These are phyloP conservation scores for Ceraceosorus bombacis DNA, from an alignment of 1,284 basidiomycete species.

Conservation along the genomic window DNA sequence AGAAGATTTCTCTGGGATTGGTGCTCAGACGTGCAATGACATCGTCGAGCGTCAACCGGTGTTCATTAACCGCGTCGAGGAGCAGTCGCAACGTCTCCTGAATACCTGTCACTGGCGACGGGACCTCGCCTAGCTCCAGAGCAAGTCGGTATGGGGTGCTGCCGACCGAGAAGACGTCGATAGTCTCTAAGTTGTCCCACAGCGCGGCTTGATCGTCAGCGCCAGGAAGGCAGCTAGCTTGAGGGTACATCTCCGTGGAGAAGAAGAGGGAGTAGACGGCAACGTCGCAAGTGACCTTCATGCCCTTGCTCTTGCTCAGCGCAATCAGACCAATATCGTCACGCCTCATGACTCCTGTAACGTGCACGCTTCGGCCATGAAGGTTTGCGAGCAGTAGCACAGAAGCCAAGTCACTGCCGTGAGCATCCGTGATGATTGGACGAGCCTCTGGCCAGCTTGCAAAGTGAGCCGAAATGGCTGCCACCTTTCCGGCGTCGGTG, in stretches of 20 bases:
- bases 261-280: constrained; percentile 90
- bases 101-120: constrained; percentile 69
- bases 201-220: constrained; percentile 71
- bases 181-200: constrained; percentile 75
- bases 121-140: constrained; percentile 60
- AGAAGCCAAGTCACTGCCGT: constrained; percentile 84
- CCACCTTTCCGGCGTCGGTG: constrained; percentile 31
- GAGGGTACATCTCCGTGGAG: constrained; percentile 58
- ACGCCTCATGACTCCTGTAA: constrained; percentile 80
- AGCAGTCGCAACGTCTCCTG: constrained; percentile 82
- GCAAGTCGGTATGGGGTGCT: constrained; percentile 72
- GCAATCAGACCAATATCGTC: constrained; percentile 87
- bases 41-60: constrained; percentile 73
- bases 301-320: constrained; percentile 84
- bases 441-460: constrained; percentile 84
- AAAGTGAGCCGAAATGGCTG: constrained; percentile 73
- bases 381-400: constrained; percentile 86
- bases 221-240: constrained; percentile 64
- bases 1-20: constrained; percentile 87
- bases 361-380: constrained; percentile 79
- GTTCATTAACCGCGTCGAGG: constrained; percentile 74
- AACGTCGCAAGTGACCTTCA: constrained; percentile 94
- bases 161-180: constrained; percentile 90
- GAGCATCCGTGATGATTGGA: constrained; percentile 87
- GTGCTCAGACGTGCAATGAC: constrained; percentile 74